Percentiles rank a stretch among this genome's conserved stretches.
Evolutionary conservation across 768 basidiomycete genomes (phyloP).

Genomic region (Hericium rajendrae): DNA sequence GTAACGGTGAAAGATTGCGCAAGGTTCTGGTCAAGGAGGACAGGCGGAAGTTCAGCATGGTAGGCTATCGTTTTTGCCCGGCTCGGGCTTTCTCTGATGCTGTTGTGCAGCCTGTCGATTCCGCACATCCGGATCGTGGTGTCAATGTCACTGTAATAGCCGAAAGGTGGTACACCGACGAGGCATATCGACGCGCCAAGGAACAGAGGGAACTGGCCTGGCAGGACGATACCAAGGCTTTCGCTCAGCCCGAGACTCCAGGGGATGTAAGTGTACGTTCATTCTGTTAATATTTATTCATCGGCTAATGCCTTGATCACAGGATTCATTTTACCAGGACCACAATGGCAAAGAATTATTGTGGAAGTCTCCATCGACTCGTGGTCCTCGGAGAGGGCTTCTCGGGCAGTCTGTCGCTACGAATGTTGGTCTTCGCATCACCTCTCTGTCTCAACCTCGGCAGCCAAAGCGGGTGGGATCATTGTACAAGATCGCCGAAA

Average conservation of each 20-base stretch:
- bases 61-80: conserved; percentile 24
- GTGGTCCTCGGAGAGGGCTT: conserved; percentile 25
- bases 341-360: conserved; percentile 53
- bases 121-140: conserved; percentile 64
- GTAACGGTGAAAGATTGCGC: conserved; percentile 59
- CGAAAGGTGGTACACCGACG: conserved; percentile 74
- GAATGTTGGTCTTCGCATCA: conserved; percentile 30
- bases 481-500: conserved; percentile 17
- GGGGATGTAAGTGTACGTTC: conserved; percentile 19
- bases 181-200: conserved; percentile 59
- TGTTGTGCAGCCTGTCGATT: conserved; percentile 57
- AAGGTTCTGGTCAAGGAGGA: conserved; percentile 65
- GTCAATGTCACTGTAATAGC: conserved; percentile 63
- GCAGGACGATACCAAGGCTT: conserved; percentile 44
- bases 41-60: conserved; percentile 65
- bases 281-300: neutral
- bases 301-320: neutral
- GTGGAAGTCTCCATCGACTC: conserved; percentile 46
- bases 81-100: conserved; percentile 7
- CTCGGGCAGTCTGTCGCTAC: conserved; percentile 40
- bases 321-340: conserved; percentile 24
- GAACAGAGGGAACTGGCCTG: conserved; percentile 51
- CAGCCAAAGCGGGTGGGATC: conserved; percentile 19
- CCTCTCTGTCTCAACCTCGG: conserved; percentile 21
- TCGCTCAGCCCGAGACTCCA: conserved; percentile 34